Base-by-base conservation (phyloP, 495 filamentous ascomycete species). In the Talaromyces wortmannii region DNA sequence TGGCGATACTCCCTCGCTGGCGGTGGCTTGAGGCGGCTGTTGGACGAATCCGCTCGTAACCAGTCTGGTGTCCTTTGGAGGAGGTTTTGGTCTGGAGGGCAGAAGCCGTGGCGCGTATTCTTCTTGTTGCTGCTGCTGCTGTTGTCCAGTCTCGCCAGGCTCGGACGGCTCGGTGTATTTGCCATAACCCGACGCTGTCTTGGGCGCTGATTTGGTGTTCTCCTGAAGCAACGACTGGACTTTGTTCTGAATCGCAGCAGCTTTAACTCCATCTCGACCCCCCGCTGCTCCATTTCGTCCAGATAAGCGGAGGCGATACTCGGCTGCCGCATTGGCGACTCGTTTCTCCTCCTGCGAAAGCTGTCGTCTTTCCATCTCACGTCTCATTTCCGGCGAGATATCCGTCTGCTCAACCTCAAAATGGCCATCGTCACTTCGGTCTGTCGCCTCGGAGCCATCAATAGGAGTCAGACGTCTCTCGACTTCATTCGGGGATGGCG, bases 251-350 rank as follows among this genome's bases (percentile, higher is more conserved):
- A 98, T 97, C 16, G 85, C 87, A 23, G 82, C 79, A 31, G 91
- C 91, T 40, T 87, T 78, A 30, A 63, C 66, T n/a, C 66, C 66
- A 51, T 73, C 68, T 11, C 55, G 47, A 1, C 62, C 63, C 40
- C 74, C 67, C 11, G 77, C 23, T 23, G 23, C 23, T 23, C 23
- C 70, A 1, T 79, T 82, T 12, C 82, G 69, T 52, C 85, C 85
- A 2, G 89, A 85, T 45, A 96, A 76, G 29, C 87, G 85, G 55
- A 83, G 79, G 4, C 88, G 84, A 63, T 97, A 95, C 67, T 96
- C 94, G 1, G 89, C 91, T n/a, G 90, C 90, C 0, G 92, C 94
- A 45, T 82, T 86, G 33, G 89, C 91, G 8, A 98, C 95, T n/a
- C 94, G 80, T 56, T 85, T 86, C 68, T 98, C 94, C 70, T 97